Conservation (phyloP, 1,284 basidiomycete species). For the Ganoderma sp. region DNA sequence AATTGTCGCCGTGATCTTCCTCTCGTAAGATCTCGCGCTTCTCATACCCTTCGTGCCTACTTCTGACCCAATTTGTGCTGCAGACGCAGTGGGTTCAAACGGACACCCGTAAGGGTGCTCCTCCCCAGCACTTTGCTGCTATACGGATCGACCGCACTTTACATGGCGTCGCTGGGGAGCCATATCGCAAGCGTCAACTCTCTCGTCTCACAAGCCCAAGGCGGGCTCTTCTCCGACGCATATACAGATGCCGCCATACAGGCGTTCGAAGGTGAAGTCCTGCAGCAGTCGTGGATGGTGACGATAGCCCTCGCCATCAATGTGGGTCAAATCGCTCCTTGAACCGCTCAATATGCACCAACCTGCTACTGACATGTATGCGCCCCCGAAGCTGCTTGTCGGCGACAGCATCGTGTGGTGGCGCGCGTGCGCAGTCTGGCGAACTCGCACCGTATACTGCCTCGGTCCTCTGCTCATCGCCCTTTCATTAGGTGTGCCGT, state of each 20-base stretch:
- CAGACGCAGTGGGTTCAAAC: neutral
- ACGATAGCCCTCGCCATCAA: neutral
- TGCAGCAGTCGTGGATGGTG: constrained; percentile 3
- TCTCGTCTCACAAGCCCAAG: neutral
- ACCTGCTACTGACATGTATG: neutral
- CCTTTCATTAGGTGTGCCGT: neutral
- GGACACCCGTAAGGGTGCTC: neutral
- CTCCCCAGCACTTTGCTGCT: neutral
- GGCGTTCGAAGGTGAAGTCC: neutral
- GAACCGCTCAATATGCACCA: neutral
- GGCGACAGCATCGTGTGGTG: constrained; percentile 7
- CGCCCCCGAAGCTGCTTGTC: neutral
- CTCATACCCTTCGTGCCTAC: too few species aligned
- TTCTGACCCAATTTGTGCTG: neutral
- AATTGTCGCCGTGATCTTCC: neutral
- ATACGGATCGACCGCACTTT: neutral
- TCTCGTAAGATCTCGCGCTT: neutral
- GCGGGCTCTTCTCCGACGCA: neutral
- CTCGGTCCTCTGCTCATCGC: constrained; percentile 1
- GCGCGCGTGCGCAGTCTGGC: constrained; percentile 7
- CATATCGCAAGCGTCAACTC: neutral
- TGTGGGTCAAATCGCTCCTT: neutral
- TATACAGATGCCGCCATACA: neutral
- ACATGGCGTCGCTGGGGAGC: neutral
- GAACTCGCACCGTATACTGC: neutral